These are phyloP conservation scores for Castanopsis chinensis DNA, from an alignment of 306 rosid genomes.

Conservation along the genomic window DNA sequence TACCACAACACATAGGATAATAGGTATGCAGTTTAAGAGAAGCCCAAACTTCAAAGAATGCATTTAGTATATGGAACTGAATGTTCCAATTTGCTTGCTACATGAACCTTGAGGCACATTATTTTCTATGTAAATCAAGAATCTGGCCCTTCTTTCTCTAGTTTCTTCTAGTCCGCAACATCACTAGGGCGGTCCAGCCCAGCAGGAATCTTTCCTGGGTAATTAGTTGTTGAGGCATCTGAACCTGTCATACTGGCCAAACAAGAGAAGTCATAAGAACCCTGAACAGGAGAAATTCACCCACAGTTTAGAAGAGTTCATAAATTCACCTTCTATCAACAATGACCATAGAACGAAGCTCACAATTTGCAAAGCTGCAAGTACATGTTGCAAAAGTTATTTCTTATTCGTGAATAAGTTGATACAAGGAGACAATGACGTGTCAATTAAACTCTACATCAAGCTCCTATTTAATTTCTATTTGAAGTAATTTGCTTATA, in stretches of 20 bases:
- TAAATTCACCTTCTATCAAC: slow-evolving; percentile 56
- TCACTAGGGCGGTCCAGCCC: slow-evolving; percentile 59
- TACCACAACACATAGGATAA: background rate
- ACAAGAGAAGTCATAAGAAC: slow-evolving; percentile 22
- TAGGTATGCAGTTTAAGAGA: background rate
- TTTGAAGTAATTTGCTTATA: background rate
- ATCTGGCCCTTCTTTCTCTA: slow-evolving; percentile 27
- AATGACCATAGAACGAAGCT: slow-evolving; percentile 68
- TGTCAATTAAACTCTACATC: background rate
- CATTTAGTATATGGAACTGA: background rate
- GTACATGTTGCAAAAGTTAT: slow-evolving; percentile 13
- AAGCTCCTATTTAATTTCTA: background rate
- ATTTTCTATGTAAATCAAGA: background rate
- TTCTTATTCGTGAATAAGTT: background rate
- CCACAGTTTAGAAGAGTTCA: background rate
- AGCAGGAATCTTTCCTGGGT: slow-evolving; percentile 63
- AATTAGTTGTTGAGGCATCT: slow-evolving; percentile 54
- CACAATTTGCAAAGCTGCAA: slow-evolving; percentile 75
- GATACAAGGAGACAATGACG: background rate
- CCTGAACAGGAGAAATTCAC: background rate
- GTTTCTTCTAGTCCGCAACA: slow-evolving; percentile 27
- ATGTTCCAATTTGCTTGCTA: background rate
- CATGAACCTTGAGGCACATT: background rate
- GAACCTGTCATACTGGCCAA: slow-evolving; percentile 49
- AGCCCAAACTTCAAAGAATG: background rate